Base-by-base conservation (phyloP, 768 basidiomycete species). In the Kockovaella imperatae region DNA sequence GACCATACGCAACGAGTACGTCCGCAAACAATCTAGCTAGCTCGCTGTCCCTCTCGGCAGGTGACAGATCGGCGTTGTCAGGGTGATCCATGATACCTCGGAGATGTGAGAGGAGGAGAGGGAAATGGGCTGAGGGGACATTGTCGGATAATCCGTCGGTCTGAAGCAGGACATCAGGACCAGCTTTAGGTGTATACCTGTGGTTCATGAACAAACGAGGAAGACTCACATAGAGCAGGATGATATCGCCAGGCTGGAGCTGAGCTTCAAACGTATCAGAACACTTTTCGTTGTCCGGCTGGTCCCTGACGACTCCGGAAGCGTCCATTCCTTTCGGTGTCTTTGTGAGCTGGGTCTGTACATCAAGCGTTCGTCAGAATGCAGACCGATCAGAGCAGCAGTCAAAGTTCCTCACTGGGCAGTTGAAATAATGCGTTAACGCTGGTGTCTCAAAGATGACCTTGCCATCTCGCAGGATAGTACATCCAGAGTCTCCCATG, bases 131-230 rank as follows among this genome's bases (percentile, higher is more conserved):
- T 4, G 47, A 28, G 41, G 67, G 68, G 13, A 72, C 53, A 48
- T 72, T 72, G 42, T 72, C 71, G 29, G 56, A 58, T 25, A 72
- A 47, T 4, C 71, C 71, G 47, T 72, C 71, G 34, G 71, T 71
- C 67, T 70, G 51, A n/a, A n/a, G n/a, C n/a, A n/a, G 3, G 1
- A 17, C 32, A 26, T 23, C n/a, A 14, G 39, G 3, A 4, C 28
- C 34, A 26, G 46, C 5, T 38, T 31, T 32, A 10, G 10, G 18
- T 38, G 18, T 13, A 10, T 10, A 10, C 36, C 24, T n/a, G 20
- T 15, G 34, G 15, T 41, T 14, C 5, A 43, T n/a, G n/a, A n/a
- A n/a, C 20, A 15, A 20, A 40, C 15, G 4, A 41, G 21, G 41
- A 32, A 40, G n/a, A 55, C 70, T 34, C 35, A 71, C 70, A 38